These are phyloP conservation scores for Pyrrhoderma noxium DNA, from an alignment of 1,284 basidiomycete genomes.

Conservation along the genomic window DNA sequence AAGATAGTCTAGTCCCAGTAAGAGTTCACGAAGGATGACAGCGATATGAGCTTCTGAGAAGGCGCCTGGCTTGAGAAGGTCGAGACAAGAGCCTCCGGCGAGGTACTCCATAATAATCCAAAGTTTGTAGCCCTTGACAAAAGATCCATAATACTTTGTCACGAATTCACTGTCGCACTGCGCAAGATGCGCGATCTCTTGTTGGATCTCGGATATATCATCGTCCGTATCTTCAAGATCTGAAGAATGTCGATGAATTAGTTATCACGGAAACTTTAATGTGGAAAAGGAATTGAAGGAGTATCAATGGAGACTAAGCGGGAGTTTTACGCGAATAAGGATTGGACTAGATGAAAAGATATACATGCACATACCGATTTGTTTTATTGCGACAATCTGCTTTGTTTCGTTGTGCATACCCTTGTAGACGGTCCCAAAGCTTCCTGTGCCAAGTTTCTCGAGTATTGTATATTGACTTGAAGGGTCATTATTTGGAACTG, in stretches of 20 bases:
- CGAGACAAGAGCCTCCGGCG: conserved; percentile 79
- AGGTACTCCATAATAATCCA: conserved; percentile 99
- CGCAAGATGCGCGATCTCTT: conserved; percentile 98
- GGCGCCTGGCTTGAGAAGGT: conserved; percentile 89
- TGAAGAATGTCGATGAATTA: conserved; percentile 30
- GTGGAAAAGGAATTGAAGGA: not conserved
- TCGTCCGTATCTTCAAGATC: conserved; percentile 98
- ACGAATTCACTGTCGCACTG: conserved; percentile 94
- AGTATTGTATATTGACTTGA: conserved; percentile 86
- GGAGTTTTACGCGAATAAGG: not conserved
- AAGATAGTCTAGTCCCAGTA: conserved; percentile 91
- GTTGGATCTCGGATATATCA: conserved; percentile 99
- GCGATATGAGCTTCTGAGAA: conserved; percentile 99
- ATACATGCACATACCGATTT: conserved; percentile 65
- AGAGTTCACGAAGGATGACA: conserved; percentile 88
- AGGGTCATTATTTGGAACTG: conserved; percentile 65
- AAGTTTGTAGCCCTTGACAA: conserved; percentile 87
- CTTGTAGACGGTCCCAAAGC: conserved; percentile 96
- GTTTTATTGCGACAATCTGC: conserved; percentile 95
- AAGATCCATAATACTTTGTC: conserved; percentile 97
- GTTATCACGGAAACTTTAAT: not conserved
- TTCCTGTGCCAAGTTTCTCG: conserved; percentile 96
- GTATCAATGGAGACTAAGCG: not conserved
- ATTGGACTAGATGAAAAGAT: not conserved
- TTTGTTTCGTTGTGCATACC: conserved; percentile 91